Conservation (phyloP, 139 green algal species). For the Chlamydomonas sphaeroides region DNA sequence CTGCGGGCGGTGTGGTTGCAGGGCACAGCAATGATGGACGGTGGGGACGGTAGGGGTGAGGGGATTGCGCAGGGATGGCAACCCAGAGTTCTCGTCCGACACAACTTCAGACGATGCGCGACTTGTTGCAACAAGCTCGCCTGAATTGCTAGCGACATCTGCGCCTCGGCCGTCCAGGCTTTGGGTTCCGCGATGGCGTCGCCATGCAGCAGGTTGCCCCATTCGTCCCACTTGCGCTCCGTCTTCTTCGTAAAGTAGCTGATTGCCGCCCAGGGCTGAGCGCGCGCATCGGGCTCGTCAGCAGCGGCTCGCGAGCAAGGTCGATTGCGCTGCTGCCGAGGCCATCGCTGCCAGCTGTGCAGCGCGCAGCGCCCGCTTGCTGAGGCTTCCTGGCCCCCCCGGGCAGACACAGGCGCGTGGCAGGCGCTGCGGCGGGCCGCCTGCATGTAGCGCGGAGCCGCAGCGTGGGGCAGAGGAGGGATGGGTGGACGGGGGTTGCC, state of each 20-base stretch:
- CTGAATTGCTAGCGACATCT: constrained; percentile 25
- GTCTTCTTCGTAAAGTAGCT: constrained; percentile 39
- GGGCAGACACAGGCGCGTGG: too few relatives aligned
- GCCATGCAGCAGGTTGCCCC: constrained; percentile 22
- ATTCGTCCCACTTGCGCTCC: background rate
- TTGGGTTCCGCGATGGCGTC: background rate
- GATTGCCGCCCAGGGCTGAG: background rate
- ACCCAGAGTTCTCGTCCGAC: background rate
- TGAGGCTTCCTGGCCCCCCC: background rate
- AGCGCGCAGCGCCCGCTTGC: background rate
- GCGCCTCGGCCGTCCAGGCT: constrained; percentile 12
- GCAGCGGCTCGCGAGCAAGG: too few relatives aligned
- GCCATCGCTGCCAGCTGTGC: too few relatives aligned
- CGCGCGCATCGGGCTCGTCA: background rate
- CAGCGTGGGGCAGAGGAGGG: too few relatives aligned
- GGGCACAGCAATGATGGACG: background rate
- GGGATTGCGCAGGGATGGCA: background rate
- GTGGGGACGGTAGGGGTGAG: background rate
- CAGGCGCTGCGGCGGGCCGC: too few relatives aligned
- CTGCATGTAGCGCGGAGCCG: too few relatives aligned
- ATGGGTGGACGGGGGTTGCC: too few relatives aligned
- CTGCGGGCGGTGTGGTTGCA: background rate
- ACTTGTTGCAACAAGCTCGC: background rate
- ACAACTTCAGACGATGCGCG: background rate
- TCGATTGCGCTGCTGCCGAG: too few relatives aligned